Percentiles rank a stretch among this genome's conserved stretches.
Conservation (phyloP, 2,329 filamentous ascomycete species). For the Fonsecaea pedrosoi region DNA sequence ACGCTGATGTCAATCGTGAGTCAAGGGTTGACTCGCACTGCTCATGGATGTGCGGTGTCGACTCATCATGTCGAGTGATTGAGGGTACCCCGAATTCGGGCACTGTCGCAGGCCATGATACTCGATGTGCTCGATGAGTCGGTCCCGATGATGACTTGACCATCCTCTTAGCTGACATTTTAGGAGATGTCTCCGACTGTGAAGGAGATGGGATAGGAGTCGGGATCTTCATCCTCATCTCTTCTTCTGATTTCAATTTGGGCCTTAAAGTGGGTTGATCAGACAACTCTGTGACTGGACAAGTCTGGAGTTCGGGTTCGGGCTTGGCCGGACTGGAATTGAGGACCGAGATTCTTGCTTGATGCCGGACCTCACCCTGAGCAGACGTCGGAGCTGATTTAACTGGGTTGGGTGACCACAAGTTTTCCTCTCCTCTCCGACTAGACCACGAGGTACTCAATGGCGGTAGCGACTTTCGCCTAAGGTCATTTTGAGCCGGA, state of each 20-base stretch:
- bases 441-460: background rate
- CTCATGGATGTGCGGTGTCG: background rate
- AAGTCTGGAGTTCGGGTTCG: background rate
- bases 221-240: constrained; percentile 4
- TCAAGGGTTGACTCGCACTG: background rate
- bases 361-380: background rate
- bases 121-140: background rate
- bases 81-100: constrained; percentile 19
- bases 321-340: background rate
- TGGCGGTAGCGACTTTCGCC: background rate
- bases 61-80: background rate
- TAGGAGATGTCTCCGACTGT: background rate
- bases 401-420: background rate
- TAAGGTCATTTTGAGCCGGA: constrained; percentile 1
- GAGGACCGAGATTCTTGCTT: background rate
- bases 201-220: constrained; percentile 7
- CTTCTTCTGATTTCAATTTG: constrained; percentile 12
- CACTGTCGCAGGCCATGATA: background rate
- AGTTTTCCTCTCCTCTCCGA: background rate
- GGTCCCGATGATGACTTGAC: background rate
- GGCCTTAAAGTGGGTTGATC: background rate
- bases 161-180: background rate
- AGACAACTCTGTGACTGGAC: background rate
- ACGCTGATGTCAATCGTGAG: background rate
- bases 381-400: background rate